Percentiles rank a stretch among this genome's conserved stretches.
Conservation (phyloP, 1,139 yeast species). For the Saccharomycopsis phalli region DNA sequence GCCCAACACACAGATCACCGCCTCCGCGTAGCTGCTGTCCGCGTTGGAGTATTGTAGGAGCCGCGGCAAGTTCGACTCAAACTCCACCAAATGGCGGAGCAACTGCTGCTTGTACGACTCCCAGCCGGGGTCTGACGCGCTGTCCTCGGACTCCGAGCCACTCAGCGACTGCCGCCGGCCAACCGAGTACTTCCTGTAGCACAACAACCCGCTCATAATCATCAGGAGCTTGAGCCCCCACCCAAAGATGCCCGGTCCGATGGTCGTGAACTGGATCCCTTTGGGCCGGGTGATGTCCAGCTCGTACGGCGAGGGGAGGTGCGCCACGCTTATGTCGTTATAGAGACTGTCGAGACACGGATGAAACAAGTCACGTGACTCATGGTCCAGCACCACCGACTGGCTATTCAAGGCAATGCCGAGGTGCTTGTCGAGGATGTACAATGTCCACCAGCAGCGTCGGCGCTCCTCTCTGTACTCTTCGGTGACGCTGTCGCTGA, state of each 20-base stretch:
- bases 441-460: conserved; percentile 37
- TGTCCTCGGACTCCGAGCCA: not conserved
- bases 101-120: conserved; percentile 12
- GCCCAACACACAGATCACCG: conserved; percentile 22
- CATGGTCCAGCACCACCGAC: conserved; percentile 29
- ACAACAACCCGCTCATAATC: conserved; percentile 21
- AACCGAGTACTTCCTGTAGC: conserved; percentile 9
- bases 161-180: not conserved
- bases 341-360: conserved; percentile 31
- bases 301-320: conserved; percentile 17
- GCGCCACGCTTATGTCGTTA: conserved; percentile 22
- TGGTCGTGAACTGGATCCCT: conserved; percentile 18
- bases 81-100: not conserved
- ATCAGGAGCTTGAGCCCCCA: conserved; percentile 24
- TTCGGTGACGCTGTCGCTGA: conserved; percentile 21
- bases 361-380: conserved; percentile 27
- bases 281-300: conserved; percentile 20
- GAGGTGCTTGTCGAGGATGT: conserved; percentile 33
- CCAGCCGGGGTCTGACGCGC: conserved; percentile 3
- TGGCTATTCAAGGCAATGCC: conserved; percentile 33
- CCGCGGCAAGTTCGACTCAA: conserved; percentile 4
- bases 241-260: conserved; percentile 24
- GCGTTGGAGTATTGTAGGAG: conserved; percentile 7
- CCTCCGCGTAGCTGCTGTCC: conserved; percentile 10
- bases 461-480: conserved; percentile 33